phyloP scores from a whole-genome alignment of 352 stramenopile species.

The Thalassiosira mediterranea region DNA sequence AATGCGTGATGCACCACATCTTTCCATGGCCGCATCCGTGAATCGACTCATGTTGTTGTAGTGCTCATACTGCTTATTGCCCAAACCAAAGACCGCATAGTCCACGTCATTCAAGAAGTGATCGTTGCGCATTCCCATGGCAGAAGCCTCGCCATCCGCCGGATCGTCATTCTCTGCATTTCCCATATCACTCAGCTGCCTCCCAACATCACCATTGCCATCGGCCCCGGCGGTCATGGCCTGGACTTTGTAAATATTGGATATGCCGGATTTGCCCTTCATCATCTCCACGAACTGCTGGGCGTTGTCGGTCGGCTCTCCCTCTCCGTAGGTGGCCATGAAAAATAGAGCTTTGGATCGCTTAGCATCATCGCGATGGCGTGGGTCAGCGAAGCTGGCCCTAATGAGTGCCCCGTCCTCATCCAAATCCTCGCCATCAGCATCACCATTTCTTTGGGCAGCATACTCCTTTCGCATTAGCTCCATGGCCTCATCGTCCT shows the following conservation, averaged over 20 bases:
- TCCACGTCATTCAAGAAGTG: constrained; percentile 81
- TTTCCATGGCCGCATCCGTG: constrained; percentile 88
- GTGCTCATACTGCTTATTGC: constrained; percentile 98
- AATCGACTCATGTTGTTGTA: constrained; percentile 96
- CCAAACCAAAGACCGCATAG: constrained; percentile 96
- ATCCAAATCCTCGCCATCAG: constrained; percentile 2
- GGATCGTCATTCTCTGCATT: too few relatives aligned
- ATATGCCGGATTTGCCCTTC: constrained; percentile 79
- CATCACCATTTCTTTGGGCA: constrained; percentile 39
- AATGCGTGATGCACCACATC: constrained; percentile 87
- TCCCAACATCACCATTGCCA: too few relatives aligned
- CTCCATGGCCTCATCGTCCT: constrained; percentile 34
- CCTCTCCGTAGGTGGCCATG: constrained; percentile 97
- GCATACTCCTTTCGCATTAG: constrained; percentile 3
- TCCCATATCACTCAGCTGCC: too few relatives aligned
- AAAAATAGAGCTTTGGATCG: constrained; percentile 89
- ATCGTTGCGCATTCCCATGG: constrained; percentile 36
- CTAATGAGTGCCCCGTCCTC: constrained; percentile 20
- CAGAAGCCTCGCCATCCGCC: constrained; percentile 19
- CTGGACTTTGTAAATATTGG: constrained; percentile 37
- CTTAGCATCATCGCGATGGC: background rate
- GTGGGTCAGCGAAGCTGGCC: constrained; percentile 9
- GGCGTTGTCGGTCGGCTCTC: constrained; percentile 97
- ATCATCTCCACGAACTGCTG: constrained; percentile 91
- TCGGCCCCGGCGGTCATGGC: constrained; percentile 35